A percentile compares a stretch with the other conserved stretches of the same genome.
These are phyloP conservation scores for Trichoderma citrinoviride DNA, from an alignment of 2,329 filamentous ascomycete species.

Conservation along the genomic window DNA sequence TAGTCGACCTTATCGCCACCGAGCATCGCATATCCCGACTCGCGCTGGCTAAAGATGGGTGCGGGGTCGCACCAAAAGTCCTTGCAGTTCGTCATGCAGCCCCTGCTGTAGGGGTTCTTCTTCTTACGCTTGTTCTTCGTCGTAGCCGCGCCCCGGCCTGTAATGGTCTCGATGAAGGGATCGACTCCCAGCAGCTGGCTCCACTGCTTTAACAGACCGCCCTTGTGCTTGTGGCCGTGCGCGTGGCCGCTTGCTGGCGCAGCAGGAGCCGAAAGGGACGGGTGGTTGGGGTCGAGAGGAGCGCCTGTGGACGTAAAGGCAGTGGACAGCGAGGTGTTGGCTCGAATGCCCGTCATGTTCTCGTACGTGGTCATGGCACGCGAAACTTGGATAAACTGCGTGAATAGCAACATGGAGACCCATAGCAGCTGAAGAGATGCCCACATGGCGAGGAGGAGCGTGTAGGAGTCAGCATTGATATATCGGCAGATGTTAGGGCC, in stretches of 20 bases:
- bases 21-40: conserved; percentile 71
- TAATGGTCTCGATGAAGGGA: conserved; percentile 89
- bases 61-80: conserved; percentile 96
- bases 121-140: conserved; percentile 53
- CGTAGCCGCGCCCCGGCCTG: conserved; percentile 71
- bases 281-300: conserved; percentile 64
- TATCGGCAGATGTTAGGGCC: conserved; percentile 71
- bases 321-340: conserved; percentile 55
- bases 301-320: conserved; percentile 77
- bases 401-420: conserved; percentile 95
- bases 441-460: conserved; percentile 77
- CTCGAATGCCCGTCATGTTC: conserved; percentile 81
- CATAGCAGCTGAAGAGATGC: conserved; percentile 80
- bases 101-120: conserved; percentile 81
- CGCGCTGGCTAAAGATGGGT: conserved; percentile 71
- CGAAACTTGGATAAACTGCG: conserved; percentile 89
- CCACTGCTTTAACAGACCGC: conserved; percentile 74
- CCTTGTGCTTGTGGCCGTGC: conserved; percentile 54
- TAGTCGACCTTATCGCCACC: conserved; percentile 83
- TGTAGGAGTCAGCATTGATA: conserved; percentile 79
- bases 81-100: conserved; percentile 82
- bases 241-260: conserved; percentile 36
- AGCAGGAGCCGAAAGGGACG: conserved; percentile 57
- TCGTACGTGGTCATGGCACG: conserved; percentile 95
- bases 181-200: conserved; percentile 84